Evolutionary conservation across 306 rosid species (phyloP).

Genomic region (Pyrus pyrifolia): DNA sequence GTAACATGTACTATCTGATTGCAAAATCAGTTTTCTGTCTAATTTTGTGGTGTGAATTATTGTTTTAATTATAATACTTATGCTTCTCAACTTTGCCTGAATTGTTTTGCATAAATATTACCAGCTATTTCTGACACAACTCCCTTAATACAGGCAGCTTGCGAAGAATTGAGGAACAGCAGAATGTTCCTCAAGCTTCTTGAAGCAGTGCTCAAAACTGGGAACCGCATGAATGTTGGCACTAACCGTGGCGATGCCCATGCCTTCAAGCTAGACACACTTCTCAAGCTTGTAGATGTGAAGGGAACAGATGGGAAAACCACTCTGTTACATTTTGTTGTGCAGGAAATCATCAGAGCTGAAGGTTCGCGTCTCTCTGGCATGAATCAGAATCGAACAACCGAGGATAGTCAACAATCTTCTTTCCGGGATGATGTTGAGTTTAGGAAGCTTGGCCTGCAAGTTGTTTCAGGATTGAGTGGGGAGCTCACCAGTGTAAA

Average conservation of each 20-base stretch:
- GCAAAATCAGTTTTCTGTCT: background rate
- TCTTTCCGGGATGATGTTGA: constrained; percentile 61
- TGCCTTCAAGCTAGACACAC: constrained; percentile 89
- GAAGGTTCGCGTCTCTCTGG: constrained; percentile 66
- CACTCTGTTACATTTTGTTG: constrained; percentile 80
- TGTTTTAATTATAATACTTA: background rate
- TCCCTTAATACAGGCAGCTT: constrained; percentile 54
- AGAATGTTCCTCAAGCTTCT: constrained; percentile 83
- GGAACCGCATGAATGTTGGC: constrained; percentile 92
- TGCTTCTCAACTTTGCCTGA: background rate
- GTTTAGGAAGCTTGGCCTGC: constrained; percentile 66
- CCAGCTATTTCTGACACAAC: constrained; percentile 2
- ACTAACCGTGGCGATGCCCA: constrained; percentile 91
- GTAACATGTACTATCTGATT: background rate
- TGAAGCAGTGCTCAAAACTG: constrained; percentile 86
- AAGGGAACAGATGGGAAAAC: constrained; percentile 85
- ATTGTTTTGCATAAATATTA: background rate
- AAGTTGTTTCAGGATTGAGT: constrained; percentile 82
- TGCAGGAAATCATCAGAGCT: constrained; percentile 74
- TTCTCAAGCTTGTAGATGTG: constrained; percentile 75
- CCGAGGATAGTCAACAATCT: constrained; percentile 31
- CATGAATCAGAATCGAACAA: constrained; percentile 16
- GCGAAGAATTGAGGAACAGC: constrained; percentile 62
- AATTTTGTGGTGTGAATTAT: background rate
- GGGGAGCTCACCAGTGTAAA: constrained; percentile 79